Conservation (phyloP, 768 basidiomycete genomes). For the Obba rivulosa region DNA sequence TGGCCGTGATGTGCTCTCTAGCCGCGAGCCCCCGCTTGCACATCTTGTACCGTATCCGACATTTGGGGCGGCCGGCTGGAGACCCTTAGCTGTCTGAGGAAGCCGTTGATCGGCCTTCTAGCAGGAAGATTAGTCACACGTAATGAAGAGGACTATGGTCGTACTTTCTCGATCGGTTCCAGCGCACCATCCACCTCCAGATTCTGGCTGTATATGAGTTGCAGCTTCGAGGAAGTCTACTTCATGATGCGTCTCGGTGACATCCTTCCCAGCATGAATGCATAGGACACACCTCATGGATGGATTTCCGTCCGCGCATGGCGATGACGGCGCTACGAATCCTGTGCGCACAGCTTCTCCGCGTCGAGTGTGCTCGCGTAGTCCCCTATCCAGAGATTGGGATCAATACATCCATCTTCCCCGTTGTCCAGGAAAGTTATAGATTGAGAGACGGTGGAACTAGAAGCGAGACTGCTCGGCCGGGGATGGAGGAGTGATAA, state of each 20-base stretch:
- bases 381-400: conserved; percentile 83
- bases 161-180: conserved; percentile 55
- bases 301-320: conserved; percentile 62
- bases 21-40: conserved; percentile 86
- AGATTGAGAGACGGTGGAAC: too few relatives aligned
- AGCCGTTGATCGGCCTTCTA: conserved; percentile 79
- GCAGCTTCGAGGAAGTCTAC: conserved; percentile 75
- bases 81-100: conserved; percentile 73
- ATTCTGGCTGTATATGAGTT: conserved; percentile 75
- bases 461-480: too few relatives aligned
- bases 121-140: background rate
- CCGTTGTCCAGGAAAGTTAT: too few relatives aligned
- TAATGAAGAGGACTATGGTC: conserved; percentile 35
- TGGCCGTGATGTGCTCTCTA: conserved; percentile 91
- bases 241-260: conserved; percentile 3
- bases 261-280: background rate
- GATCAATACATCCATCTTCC: conserved; percentile 72
- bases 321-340: conserved; percentile 72
- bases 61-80: conserved; percentile 44
- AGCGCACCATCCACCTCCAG: conserved; percentile 58
- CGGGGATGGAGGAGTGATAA: too few relatives aligned
- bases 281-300: conserved; percentile 50
- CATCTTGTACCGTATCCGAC: conserved; percentile 87
- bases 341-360: conserved; percentile 55
- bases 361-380: conserved; percentile 63